Conservation (phyloP, 1,284 basidiomycete genomes). For the Sanghuangporus weigelae region DNA sequence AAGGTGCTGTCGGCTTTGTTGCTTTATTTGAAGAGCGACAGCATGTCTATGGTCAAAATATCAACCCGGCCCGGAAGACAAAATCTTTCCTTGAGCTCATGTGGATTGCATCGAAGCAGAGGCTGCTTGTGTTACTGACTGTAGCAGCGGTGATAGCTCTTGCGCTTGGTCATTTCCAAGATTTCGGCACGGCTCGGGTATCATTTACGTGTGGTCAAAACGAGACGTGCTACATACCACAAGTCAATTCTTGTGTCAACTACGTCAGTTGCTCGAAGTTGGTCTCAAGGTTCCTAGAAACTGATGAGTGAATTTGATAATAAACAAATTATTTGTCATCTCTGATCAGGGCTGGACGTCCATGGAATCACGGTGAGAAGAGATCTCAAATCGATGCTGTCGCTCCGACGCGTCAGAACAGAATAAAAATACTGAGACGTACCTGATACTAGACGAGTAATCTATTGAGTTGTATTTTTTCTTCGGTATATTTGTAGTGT, state of each 20-base stretch:
- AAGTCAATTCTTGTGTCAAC: conserved; percentile 59
- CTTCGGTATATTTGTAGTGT: no score
- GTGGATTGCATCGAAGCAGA: conserved; percentile 94
- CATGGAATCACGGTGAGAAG: no score
- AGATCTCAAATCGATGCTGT: no score
- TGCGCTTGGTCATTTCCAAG: conserved; percentile 38
- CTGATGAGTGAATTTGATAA: no score
- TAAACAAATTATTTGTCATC: no score
- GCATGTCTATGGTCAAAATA: conserved; percentile 80
- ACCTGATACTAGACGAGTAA: no score
- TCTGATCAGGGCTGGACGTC: no score
- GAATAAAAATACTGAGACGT: no score
- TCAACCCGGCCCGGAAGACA: conserved; percentile 70
- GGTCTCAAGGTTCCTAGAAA: no score
- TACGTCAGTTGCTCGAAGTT: no score
- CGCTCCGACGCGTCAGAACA: no score
- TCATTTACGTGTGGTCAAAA: conserved; percentile 35
- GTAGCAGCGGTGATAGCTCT: conserved; percentile 91
- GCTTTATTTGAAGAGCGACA: conserved; percentile 51
- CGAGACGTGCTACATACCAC: conserved; percentile 42
- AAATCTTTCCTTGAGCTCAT: conserved; percentile 84
- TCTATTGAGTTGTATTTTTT: no score
- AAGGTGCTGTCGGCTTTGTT: not conserved
- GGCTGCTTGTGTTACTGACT: conserved; percentile 85
- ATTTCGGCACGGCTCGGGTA: conserved; percentile 70